These are phyloP conservation scores for Pisolithus thermaeus DNA, from an alignment of 1,284 basidiomycete species.

Conservation along the genomic window DNA sequence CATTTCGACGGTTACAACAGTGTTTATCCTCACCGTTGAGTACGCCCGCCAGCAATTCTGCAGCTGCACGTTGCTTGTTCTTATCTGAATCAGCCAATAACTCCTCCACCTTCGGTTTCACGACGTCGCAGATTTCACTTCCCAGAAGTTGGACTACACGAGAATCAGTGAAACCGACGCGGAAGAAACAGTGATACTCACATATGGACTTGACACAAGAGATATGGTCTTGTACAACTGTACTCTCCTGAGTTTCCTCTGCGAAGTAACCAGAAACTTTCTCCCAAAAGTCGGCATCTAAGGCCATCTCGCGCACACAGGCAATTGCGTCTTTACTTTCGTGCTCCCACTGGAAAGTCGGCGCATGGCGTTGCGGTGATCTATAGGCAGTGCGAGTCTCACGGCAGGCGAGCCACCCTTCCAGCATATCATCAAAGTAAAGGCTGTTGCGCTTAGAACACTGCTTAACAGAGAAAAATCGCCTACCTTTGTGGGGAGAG, in stretches of 20 bases:
- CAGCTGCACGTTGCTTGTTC: slow-evolving; percentile 85
- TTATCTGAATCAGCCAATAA: slow-evolving; percentile 56
- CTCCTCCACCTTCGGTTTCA: slow-evolving; percentile 50
- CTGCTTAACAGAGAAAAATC: neutral
- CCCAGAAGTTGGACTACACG: slow-evolving; percentile 61
- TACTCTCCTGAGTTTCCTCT: slow-evolving; percentile 60
- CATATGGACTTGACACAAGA: slow-evolving; percentile 72
- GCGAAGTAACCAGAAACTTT: slow-evolving; percentile 54
- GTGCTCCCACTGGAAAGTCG: slow-evolving; percentile 54
- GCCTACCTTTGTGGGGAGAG: slow-evolving; percentile 1
- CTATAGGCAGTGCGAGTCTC: slow-evolving; percentile 40
- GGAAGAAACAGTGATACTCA: slow-evolving; percentile 28
- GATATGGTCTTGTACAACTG: slow-evolving; percentile 59
- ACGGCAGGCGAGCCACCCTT: slow-evolving; percentile 60
- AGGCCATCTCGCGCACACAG: slow-evolving; percentile 41
- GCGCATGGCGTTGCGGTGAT: slow-evolving; percentile 40
- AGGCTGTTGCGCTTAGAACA: slow-evolving; percentile 28
- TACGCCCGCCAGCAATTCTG: slow-evolving; percentile 81
- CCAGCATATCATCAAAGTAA: slow-evolving; percentile 48
- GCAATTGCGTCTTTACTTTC: slow-evolving; percentile 41
- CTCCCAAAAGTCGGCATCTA: slow-evolving; percentile 52
- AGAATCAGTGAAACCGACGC: slow-evolving; percentile 5
- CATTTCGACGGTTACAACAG: neutral
- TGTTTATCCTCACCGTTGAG: slow-evolving; percentile 44
- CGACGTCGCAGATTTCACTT: slow-evolving; percentile 53